A percentile compares a stretch with the other conserved stretches of the same genome.
Evolutionary conservation across 2,329 filamentous ascomycete species (phyloP).

Genomic region (Fonsecaea pedrosoi): DNA sequence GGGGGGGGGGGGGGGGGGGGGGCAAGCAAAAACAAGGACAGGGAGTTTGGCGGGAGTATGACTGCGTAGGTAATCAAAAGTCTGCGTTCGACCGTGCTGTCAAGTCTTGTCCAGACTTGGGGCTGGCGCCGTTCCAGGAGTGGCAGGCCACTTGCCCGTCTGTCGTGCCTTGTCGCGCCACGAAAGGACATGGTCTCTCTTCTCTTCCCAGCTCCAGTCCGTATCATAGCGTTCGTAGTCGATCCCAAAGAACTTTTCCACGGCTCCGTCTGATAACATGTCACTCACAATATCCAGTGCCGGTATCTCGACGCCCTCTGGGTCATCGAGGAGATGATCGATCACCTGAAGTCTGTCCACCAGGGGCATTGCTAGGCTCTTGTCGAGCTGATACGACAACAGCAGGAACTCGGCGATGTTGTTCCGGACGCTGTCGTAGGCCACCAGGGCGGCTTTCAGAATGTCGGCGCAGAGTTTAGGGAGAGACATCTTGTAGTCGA

Average conservation of each 20-base stretch:
- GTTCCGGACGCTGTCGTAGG: neutral
- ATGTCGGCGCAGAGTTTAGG: constrained; percentile 5
- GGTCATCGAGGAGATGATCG: constrained; percentile 5
- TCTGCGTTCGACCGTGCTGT: neutral
- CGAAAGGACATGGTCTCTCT: constrained; percentile 10
- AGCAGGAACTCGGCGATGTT: constrained; percentile 11
- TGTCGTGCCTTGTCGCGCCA: constrained; percentile 7
- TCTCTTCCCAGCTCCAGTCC: constrained; percentile 1
- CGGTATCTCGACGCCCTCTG: neutral
- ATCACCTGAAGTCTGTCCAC: neutral
- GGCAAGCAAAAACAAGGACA: no score
- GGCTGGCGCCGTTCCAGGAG: neutral
- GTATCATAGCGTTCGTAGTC: neutral
- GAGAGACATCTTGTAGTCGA: neutral
- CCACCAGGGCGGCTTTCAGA: constrained; percentile 2
- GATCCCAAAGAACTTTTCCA: constrained; percentile 9
- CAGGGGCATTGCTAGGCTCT: neutral
- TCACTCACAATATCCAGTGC: constrained; percentile 5
- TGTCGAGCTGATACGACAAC: constrained; percentile 2
- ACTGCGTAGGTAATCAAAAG: neutral
- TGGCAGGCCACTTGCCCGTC: constrained; percentile 2
- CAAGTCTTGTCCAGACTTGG: neutral
- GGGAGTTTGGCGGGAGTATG: no score
- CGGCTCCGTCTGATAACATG: neutral
- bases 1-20: no score